Evolutionary conservation across 176 grass and related monocot species (phyloP).

Genomic region (Triticum aestivum): DNA sequence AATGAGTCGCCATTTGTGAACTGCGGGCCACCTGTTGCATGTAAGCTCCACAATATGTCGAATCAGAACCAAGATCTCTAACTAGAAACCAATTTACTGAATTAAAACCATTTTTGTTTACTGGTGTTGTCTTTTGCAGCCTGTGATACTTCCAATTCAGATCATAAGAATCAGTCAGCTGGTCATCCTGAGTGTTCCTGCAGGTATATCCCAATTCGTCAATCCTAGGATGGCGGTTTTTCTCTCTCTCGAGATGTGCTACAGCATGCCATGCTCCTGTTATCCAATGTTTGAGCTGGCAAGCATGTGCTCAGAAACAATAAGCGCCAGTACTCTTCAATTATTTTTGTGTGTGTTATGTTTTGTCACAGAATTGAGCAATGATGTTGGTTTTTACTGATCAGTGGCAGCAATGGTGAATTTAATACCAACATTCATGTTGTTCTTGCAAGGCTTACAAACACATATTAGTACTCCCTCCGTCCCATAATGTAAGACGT

Average conservation of each 20-base stretch:
- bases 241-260: slow-evolving; percentile 13
- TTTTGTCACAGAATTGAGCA: slow-evolving; percentile 66
- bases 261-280: slow-evolving; percentile 1
- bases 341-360: neutral
- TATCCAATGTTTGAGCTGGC: neutral
- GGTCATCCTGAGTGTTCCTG: slow-evolving; percentile 35
- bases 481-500: no score
- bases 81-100: slow-evolving; percentile 5
- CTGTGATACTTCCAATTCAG: no score
- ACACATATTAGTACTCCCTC: slow-evolving; percentile 48
- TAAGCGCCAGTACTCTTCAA: neutral
- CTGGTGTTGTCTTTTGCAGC: neutral
- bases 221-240: slow-evolving; percentile 6
- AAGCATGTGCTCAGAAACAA: neutral
- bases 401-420: slow-evolving; percentile 45
- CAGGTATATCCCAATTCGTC: slow-evolving; percentile 55
- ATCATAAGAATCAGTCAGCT: no score
- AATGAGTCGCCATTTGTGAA: slow-evolving; percentile 4
- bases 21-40: neutral
- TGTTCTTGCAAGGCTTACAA: slow-evolving; percentile 82
- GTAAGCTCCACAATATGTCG: slow-evolving; percentile 7
- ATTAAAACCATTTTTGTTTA: neutral
- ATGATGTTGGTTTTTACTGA: slow-evolving; percentile 73
- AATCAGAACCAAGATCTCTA: neutral
- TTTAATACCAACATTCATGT: slow-evolving; percentile 71